Evolutionary conservation across 2,329 filamentous ascomycete species (phyloP), one percentile per base, ranked within the genome.

Genomic region (Penicillium glabrum): DNA sequence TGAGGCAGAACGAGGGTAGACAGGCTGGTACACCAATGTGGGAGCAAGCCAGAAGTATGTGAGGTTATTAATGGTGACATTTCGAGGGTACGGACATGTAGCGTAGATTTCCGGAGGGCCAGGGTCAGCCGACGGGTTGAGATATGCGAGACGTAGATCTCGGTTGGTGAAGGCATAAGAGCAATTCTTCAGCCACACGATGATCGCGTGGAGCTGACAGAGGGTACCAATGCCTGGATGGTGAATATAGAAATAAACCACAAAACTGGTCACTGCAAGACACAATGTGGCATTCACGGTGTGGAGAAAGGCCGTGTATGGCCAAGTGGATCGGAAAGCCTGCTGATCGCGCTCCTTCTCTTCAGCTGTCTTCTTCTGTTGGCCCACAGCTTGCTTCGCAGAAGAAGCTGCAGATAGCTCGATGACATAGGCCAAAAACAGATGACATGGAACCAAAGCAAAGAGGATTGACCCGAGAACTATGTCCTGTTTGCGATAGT

Each of bases 41-140:
- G 95, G 95, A 0, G 93, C 95, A 87, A 93, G 93, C 93, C 95
- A 98, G 74, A 99, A 99, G 77, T 98, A 99, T 56, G 85, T 86
- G 26, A 99, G 80, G 71, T 98, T 99, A 50, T 82, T 77, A 64
- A 97, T 82, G 3, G 92, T 96, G 74, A 99, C 90, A 74, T 98
- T 99, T 47, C 85, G 77, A 0, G 95, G 95, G 72, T 99, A 99
- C 0, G 93, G 90, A 67, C 92, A 96, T 53, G 85, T 72, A 13
- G 83, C 80, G 78, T 98, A 99, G 24, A 98, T 81, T 37, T 90
- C 87, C 1, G 95, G 95, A 4, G 97, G 79, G 24, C 85, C 82
- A 46, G 86, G 84, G 50, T 88, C 83, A 11, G 72, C 69, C 56
- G 89, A 86, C 53, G 91, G 90, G 69, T 96, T 90, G 23, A 98